Conservation (phyloP, 176 grass and related monocot genomes). For the Cenchrus americanus region DNA sequence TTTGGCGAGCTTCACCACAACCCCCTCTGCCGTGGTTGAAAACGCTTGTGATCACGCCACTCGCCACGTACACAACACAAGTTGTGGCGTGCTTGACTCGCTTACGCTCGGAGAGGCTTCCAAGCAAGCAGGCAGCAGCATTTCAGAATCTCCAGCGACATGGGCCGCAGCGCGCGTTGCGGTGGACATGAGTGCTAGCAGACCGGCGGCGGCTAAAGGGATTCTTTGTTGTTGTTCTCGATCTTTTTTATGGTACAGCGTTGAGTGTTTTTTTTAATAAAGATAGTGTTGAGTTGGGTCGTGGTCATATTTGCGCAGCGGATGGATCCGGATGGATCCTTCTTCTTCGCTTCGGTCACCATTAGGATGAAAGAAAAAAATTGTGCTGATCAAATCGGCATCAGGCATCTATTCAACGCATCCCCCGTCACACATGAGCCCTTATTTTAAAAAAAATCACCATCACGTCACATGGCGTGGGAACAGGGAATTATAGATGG, state of each 20-base stretch:
- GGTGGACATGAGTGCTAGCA: not conserved
- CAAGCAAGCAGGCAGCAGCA: too few relatives aligned
- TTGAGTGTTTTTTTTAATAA: too few relatives aligned
- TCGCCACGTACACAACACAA: not conserved
- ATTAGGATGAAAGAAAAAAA: too few relatives aligned
- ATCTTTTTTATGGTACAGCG: not conserved
- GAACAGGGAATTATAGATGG: too few relatives aligned
- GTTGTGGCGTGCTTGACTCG: not conserved
- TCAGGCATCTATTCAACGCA: too few relatives aligned
- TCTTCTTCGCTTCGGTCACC: not conserved
- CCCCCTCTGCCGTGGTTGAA: too few relatives aligned
- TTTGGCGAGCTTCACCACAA: too few relatives aligned
- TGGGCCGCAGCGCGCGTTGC: not conserved
- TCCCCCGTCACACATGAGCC: too few relatives aligned
- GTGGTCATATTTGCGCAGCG: not conserved
- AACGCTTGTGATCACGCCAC: not conserved
- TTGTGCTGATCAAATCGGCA: too few relatives aligned
- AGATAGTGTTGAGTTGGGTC: not conserved
- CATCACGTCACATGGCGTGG: too few relatives aligned
- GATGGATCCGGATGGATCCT: not conserved
- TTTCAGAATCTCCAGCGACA: not conserved
- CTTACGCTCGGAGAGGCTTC: not conserved
- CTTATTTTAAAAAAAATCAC: too few relatives aligned
- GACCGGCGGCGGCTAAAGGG: not conserved
- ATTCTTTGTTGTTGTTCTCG: not conserved